Base-by-base conservation (phyloP, 768 basidiomycete species). In the Crepidotus variabilis region DNA sequence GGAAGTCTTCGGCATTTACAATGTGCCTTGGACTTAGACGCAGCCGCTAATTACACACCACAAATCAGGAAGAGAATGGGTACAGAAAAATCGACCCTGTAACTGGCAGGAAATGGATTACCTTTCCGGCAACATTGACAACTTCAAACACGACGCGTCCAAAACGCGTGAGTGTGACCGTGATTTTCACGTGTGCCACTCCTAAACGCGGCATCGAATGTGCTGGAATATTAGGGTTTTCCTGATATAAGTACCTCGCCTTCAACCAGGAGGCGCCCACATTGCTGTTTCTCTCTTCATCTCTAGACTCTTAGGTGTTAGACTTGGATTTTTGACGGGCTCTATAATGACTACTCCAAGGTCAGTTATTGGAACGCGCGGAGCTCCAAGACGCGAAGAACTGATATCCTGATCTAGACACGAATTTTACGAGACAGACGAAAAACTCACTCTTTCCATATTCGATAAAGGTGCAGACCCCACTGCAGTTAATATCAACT, bases 351-450 rank as follows among this genome's bases (percentile, higher is more conserved):
- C 75, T 51, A 64, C 74, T 49, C 64, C 70, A 48, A 71, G 74
- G 76, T 75, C 66, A 16, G 33, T 57, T n/a, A 11, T 33, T 11
- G 28, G n/a, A 13, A 10, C n/a, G 4, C 23, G 10, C 39, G 14
- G 18, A 22, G n/a, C 9, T 16, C 43, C 39, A 45, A 18, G 6
- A 10, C 23, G 33, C 32, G 33, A 6, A 48, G 33, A 56, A 34
- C 22, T 36, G 47, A 20, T 28, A 54, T 23, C 21, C 22, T 35
- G 24, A 1, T 56, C 51, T 22, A 92, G 90, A 70, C 85, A 93
- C 74, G 90, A 92, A 69, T 94, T 88, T 70, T 94, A 93, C 70
- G 92, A 94, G 72, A 88, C 86, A 11, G 91, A 93, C 62, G 88
- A 92, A 57, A 78, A 67, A 59, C 67, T 92, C 54, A 88, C 76